A percentile compares a stretch with the other conserved stretches of the same genome.
Conservation (phyloP, 768 basidiomycete species). For the Suillus subalutaceus region DNA sequence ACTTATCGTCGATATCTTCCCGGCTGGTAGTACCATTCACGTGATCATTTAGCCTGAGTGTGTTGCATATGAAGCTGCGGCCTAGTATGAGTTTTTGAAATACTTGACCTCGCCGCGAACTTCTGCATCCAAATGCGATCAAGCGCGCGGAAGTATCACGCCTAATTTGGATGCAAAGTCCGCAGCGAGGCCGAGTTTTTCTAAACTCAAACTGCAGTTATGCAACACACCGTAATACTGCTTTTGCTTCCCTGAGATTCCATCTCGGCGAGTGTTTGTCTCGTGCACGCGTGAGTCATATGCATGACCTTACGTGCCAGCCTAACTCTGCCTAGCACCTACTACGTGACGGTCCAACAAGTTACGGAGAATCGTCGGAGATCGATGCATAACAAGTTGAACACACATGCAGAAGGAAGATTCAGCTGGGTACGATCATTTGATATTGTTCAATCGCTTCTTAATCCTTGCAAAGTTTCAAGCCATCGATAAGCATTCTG, state of each 20-base stretch:
- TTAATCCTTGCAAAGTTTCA: background rate
- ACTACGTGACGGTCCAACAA: background rate
- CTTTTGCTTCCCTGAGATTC: background rate
- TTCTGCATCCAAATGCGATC: too few relatives aligned
- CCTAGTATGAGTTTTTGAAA: too few relatives aligned
- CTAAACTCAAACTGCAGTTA: too few relatives aligned
- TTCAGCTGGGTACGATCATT: background rate
- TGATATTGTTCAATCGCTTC: background rate
- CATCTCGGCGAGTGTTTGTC: background rate
- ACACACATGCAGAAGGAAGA: background rate
- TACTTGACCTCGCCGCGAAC: too few relatives aligned
- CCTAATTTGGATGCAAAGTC: too few relatives aligned
- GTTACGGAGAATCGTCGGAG: background rate
- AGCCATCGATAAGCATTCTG: background rate
- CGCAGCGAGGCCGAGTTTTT: too few relatives aligned
- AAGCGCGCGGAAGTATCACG: too few relatives aligned
- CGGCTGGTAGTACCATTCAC: background rate
- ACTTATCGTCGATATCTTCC: too few relatives aligned
- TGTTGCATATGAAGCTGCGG: too few relatives aligned
- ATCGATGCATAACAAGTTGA: background rate
- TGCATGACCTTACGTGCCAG: background rate
- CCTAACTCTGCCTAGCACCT: background rate
- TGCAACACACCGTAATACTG: too few relatives aligned
- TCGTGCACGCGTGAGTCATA: background rate
- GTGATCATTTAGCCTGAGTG: background rate